Percentiles rank a stretch among this genome's conserved stretches.
Conservation (phyloP, 768 basidiomycete species). For the Russula abietina region DNA sequence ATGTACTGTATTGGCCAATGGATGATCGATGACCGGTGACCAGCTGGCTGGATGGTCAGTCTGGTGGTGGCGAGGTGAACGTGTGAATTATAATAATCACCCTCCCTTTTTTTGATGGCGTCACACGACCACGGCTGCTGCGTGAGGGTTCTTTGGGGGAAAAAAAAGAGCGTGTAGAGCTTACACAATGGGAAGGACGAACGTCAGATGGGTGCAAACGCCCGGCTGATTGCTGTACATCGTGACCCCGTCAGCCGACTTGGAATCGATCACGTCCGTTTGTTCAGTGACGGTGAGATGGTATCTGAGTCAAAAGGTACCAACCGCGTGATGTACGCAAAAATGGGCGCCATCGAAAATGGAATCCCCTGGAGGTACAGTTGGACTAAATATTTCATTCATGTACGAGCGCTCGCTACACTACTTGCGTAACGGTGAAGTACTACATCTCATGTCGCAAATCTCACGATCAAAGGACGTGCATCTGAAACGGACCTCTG, state of each 20-base stretch:
- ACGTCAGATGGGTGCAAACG: background rate
- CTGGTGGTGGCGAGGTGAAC: background rate
- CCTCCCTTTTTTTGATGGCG: background rate
- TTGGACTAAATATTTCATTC: too few relatives aligned
- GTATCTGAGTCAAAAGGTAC: background rate
- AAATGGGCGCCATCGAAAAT: background rate
- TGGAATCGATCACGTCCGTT: background rate
- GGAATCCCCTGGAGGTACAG: too few relatives aligned
- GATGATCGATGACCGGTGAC: too few relatives aligned
- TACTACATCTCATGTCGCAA: too few relatives aligned
- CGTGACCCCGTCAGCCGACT: conserved; percentile 15
- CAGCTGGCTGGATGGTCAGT: background rate
- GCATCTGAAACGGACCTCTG: background rate
- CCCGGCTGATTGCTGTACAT: background rate
- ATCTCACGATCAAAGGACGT: background rate
- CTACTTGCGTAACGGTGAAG: background rate
- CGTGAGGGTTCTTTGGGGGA: background rate
- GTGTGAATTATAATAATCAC: background rate
- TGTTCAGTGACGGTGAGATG: background rate
- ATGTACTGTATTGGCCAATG: background rate
- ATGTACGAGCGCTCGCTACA: background rate
- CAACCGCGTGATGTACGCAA: background rate
- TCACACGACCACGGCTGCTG: background rate
- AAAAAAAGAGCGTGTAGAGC: background rate
- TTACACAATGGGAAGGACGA: background rate